Percentiles rank a stretch among this genome's conserved stretches.
Conservation (phyloP, 805 yeast genomes). For the Candida berthetii region DNA sequence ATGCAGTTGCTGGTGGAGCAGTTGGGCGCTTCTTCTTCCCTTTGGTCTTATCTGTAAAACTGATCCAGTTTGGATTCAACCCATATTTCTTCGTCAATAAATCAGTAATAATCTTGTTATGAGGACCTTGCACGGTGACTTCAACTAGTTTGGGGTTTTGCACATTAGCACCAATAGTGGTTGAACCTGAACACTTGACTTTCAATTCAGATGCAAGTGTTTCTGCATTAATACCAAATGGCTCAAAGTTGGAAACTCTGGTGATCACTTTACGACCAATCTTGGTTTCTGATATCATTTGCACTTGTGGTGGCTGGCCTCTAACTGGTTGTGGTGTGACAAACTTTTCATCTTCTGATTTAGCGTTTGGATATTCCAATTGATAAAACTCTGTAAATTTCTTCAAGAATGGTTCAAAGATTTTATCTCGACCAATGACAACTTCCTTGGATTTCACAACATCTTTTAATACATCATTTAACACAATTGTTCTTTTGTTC, state of each 20-base stretch:
- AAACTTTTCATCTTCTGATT: constrained; percentile 32
- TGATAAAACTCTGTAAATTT: constrained; percentile 43
- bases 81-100: constrained; percentile 54
- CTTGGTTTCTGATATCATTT: constrained; percentile 65
- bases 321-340: constrained; percentile 31
- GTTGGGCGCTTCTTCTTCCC: constrained; percentile 35
- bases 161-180: constrained; percentile 59
- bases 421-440: constrained; percentile 27
- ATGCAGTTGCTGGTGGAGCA: not conserved
- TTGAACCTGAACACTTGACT: constrained; percentile 83
- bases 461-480: constrained; percentile 49
- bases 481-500: constrained; percentile 45
- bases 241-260: constrained; percentile 61
- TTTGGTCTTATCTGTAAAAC: constrained; percentile 55
- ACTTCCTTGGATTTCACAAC: constrained; percentile 28
- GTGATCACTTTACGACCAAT: constrained; percentile 82
- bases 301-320: constrained; percentile 65
- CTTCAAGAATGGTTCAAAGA: constrained; percentile 35
- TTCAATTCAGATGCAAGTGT: constrained; percentile 63
- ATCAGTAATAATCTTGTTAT: constrained; percentile 55
- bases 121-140: constrained; percentile 90
- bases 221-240: constrained; percentile 58
- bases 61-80: constrained; percentile 59
- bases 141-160: constrained; percentile 53
- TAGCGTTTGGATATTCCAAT: constrained; percentile 28